Evolutionary conservation across 805 yeast species (phyloP), one percentile per base, ranked within the genome.

Genomic region (Kazachstania martiniae): DNA sequence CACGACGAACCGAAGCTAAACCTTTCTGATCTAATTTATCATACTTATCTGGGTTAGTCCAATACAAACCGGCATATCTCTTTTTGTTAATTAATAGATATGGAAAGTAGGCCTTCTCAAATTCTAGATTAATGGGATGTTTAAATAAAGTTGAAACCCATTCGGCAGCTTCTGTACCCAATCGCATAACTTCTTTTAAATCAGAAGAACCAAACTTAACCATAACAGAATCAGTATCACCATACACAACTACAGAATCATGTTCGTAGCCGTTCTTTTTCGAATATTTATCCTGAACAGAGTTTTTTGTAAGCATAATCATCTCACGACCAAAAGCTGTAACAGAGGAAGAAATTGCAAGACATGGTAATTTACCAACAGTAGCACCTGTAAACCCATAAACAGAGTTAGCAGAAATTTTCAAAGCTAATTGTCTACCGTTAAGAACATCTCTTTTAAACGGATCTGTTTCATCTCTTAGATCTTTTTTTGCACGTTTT

Each of bases 371-470:
- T 51, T 91, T 89, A 33, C 99, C 99, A 28, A 89, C 78, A 0
- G 97, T 91, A 2, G 99, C 99, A 58, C 99, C 99, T 1, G 99
- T 91, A 59, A 91, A 93, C 29, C 99, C 99, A 56, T 91, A 91
- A 4, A 91, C 99, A 2, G 98, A 93, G 56, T 91, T 91, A 1
- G 99, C 99, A 9, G 96, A 86, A 31, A 91, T 84, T 51, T 91
- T 91, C 53, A 91, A 65, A 0, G 99, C 99, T 47, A 91, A 65
- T 59, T 91, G 99, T 56, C 98, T 73, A 66, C 99, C 99, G 55
- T 91, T 93, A 30, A 93, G 68, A 21, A 91, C 97, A 50, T 86
- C 94, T 44, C 83, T 71, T 52, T 74, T 86, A 62, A 91, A 93
- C 0, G 97, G 95, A 57, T 91, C 98, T 0, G 80, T 82, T 55